Evolutionary conservation across 371 early-diverging fungal genomes (phyloP).

Genomic region (Rhizomucor pusillus): DNA sequence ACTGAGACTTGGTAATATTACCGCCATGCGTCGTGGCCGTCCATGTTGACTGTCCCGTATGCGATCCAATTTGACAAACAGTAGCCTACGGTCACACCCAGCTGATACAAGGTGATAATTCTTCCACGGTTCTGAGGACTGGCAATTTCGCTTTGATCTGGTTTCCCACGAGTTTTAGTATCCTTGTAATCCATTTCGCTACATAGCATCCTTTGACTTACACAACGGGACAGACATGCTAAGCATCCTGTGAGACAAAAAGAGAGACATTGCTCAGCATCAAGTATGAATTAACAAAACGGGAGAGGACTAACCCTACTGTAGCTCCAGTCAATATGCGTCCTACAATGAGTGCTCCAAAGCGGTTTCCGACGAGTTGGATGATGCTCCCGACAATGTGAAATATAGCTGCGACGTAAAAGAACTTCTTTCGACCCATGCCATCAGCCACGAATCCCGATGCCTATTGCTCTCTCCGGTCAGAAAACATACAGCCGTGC

Average conservation of each 20-base stretch:
- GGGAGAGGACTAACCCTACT: conserved; percentile 48
- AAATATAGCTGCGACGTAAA: conserved; percentile 54
- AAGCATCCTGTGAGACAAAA: conserved; percentile 16
- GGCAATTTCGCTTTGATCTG: conserved; percentile 85
- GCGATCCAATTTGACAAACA: conserved; percentile 39
- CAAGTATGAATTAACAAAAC: not conserved
- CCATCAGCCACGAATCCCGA: conserved; percentile 37
- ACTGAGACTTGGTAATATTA: too few species aligned
- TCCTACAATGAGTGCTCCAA: conserved; percentile 63
- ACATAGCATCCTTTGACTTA: conserved; percentile 15
- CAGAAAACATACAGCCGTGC: too few species aligned
- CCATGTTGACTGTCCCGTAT: conserved; percentile 22
- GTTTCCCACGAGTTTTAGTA: not conserved
- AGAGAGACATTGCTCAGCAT: conserved; percentile 1
- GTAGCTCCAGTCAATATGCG: conserved; percentile 69
- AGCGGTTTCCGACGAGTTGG: conserved; percentile 51
- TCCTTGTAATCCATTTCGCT: not conserved
- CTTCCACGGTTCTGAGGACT: conserved; percentile 81
- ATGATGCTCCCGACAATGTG: conserved; percentile 73
- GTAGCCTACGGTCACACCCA: conserved; percentile 74
- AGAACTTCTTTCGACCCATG: conserved; percentile 35
- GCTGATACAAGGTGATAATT: conserved; percentile 84
- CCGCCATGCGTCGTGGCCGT: conserved; percentile 45
- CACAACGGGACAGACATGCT: conserved; percentile 43
- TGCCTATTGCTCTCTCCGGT: conserved; percentile 8